Evolutionary conservation across 306 rosid genomes (phyloP), one percentile per base, ranked within the genome.

Genomic region (Potentilla sterilis): DNA sequence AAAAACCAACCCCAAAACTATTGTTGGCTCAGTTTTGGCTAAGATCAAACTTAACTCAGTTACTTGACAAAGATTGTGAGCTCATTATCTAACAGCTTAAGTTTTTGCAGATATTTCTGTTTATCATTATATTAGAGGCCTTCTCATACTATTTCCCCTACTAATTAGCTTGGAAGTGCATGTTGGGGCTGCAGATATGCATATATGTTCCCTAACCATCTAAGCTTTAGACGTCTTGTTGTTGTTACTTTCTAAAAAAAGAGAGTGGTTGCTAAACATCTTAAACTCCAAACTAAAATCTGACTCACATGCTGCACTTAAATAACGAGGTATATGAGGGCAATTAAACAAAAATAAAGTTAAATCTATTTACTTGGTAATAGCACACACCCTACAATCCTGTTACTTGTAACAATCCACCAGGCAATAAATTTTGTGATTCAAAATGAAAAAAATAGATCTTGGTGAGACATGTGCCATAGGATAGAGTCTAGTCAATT

Each of bases 401-500:
- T 46, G 21, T 62, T 21, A 75, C 2, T 8, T 34, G 63, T 35
- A 46, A 18, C 21, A 4, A 61, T 28, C 43, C 59, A 74, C 24
- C 55, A 59, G 43, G 14, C 22, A 41, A 19, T 2, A 63, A 63
- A 59, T 22, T n/a, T 4, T 48, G 35, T 38, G 40, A 5, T 9
- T 66, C 32, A 75, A 5, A 37, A 66, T 16, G 28, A 28, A 70
- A 49, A 57, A 59, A 72, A 77, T 48, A 55, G 63, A 78, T 46
- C 12, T 54, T 40, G 55, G 84, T 59, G 77, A 72, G 59, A 21
- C 67, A 77, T 41, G 44, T 48, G 19, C n/a, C 35, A 52, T 21
- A 44, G 48, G 48, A 19, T 22, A 79, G 64, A 82, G 75, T 81
- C 72, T 68, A 57, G 9, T 34, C 4, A 57, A 28, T 22, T 65